Percentiles rank a stretch among this genome's conserved stretches.
Evolutionary conservation across 257 asterid genomes (phyloP).

Genomic region (Rauvolfia tetraphylla): DNA sequence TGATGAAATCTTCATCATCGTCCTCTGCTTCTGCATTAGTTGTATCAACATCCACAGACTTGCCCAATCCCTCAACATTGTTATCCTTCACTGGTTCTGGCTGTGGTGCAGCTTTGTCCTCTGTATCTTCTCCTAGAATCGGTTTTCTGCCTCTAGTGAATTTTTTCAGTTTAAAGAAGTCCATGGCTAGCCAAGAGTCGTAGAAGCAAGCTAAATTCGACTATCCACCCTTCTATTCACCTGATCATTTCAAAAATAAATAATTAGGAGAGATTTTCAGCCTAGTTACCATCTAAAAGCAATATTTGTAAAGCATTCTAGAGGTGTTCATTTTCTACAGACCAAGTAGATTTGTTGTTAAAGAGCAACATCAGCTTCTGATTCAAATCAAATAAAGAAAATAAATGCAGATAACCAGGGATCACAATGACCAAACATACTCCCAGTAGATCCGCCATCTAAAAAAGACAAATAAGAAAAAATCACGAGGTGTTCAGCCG

Average conservation of each 20-base stretch:
- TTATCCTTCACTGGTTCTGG: slow-evolving; percentile 51
- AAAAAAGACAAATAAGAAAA: not conserved
- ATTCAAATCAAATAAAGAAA: not conserved
- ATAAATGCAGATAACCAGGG: not conserved
- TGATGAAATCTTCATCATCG: slow-evolving; percentile 88
- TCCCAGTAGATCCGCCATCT: not conserved
- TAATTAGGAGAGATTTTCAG: not conserved
- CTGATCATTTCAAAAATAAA: not conserved
- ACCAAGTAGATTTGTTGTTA: not conserved
- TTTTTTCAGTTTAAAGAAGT: slow-evolving; percentile 68
- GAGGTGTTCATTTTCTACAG: no score
- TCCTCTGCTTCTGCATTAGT: slow-evolving; percentile 62
- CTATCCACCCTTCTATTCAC: slow-evolving; percentile 1
- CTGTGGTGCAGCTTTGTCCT: slow-evolving; percentile 46
- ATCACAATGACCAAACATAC: not conserved
- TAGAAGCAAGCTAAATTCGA: not conserved
- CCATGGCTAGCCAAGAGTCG: slow-evolving; percentile 36
- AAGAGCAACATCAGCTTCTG: not conserved
- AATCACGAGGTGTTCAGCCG: not conserved
- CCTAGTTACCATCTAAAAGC: not conserved
- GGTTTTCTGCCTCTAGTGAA: slow-evolving; percentile 61
- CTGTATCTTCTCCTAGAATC: slow-evolving; percentile 24
- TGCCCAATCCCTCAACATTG: slow-evolving; percentile 37
- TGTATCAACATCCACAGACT: slow-evolving; percentile 47
- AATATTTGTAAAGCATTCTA: not conserved